Evolutionary conservation across 345 rosid species (phyloP), one percentile per base, ranked within the genome.

Genomic region (Acer yangbiense): DNA sequence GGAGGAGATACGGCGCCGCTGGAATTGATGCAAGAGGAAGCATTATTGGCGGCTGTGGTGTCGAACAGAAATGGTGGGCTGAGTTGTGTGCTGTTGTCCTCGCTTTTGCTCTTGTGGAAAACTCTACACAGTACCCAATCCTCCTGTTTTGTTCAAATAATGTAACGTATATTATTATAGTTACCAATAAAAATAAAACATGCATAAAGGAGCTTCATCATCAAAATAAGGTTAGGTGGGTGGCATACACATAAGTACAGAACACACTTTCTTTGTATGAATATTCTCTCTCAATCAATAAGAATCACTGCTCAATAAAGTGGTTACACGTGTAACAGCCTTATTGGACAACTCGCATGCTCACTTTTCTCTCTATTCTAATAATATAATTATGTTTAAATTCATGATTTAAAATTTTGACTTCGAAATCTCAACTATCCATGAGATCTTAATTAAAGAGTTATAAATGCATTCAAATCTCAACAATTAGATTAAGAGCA

Each of bases 41-140:
- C 74, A 44, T n/a, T 74, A 62, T 9, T 44, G 6, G 50, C 65
- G 7, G 81, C 46, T 21, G 83, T 70, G 14, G 82, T 69, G 41
- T 82, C 86, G 32, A 71, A 84, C 80, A 71, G 80, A 78, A 72
- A 80, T 2, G 73, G 74, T 21, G 87, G 70, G 73, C 74, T 82
- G 60, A 79, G 83, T 23, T 77, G 77, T 68, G 5, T 10, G 69
- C 64, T 32, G 65, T 78, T 72, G 65, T 80, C 89, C 58, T 77
- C 88, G 66, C 77, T 88, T 73, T 86, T 89, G 84, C 92, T 77
- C 83, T 93, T 92, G 85, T 91, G 89, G 71, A 95, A 93, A 29
- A 93, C 99, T 85, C 99, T 87, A 78, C 98, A 95, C 62, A 95
- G 63, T 20, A 93, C 99, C 99, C 99, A 95, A 57, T 95, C 99